Conservation (phyloP, 139 green algal species). For the Medakamo hakoo region DNA sequence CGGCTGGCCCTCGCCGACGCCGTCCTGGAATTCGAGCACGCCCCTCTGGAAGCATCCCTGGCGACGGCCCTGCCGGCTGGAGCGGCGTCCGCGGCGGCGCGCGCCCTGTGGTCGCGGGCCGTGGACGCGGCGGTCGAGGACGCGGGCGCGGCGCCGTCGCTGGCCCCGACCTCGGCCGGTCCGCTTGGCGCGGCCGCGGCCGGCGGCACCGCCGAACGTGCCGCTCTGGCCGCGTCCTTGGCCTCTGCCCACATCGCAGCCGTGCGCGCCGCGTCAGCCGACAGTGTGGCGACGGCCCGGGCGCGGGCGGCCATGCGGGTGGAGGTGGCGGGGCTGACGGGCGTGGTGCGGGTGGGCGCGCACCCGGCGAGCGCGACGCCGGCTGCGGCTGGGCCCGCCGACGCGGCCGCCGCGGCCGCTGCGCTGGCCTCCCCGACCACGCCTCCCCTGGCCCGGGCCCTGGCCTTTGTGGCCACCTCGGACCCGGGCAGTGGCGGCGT, state of each 20-base stretch:
- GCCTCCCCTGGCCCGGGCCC: too few species aligned
- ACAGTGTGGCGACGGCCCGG: not conserved
- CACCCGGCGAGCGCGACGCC: too few species aligned
- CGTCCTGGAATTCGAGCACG: conserved; percentile 37
- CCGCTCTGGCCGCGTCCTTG: not conserved
- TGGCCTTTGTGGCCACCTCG: not conserved
- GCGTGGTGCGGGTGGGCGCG: not conserved
- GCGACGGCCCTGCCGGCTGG: too few species aligned
- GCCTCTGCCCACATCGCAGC: not conserved
- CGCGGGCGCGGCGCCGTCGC: too few species aligned
- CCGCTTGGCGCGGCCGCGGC: not conserved
- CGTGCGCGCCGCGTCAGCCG: not conserved
- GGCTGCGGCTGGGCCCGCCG: too few species aligned
- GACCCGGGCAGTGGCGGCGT: not conserved
- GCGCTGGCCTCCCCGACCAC: too few species aligned
- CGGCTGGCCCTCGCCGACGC: conserved; percentile 15
- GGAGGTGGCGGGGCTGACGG: not conserved
- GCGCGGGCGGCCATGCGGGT: not conserved
- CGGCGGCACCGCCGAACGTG: not conserved
- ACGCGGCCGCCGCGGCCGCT: too few species aligned
- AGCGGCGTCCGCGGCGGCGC: too few species aligned
- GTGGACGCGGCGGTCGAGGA: not conserved
- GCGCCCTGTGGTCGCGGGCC: not conserved
- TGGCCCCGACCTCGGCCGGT: not conserved
- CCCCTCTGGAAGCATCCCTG: conserved; percentile 35